Conservation (phyloP, 495 filamentous ascomycete species). For the Hyaloscypha finlandica region DNA sequence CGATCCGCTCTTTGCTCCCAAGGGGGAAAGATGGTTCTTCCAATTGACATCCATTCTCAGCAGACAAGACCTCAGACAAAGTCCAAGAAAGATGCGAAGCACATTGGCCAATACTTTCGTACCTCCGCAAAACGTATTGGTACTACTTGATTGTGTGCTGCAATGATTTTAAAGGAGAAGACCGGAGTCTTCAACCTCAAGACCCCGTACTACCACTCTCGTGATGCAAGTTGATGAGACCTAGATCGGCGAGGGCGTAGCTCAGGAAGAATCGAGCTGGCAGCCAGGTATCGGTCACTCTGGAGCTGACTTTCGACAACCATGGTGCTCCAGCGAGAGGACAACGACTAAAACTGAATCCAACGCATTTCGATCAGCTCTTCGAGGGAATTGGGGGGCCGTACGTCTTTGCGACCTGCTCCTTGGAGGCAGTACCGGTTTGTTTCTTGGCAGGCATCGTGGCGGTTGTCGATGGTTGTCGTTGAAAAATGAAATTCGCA, state of each 20-base stretch:
- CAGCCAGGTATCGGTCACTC: constrained; percentile 40
- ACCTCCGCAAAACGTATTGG: constrained; percentile 45
- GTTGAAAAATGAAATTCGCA: neutral
- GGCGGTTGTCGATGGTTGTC: constrained; percentile 40
- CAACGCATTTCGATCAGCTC: constrained; percentile 48
- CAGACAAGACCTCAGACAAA: constrained; percentile 75
- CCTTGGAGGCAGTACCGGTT: constrained; percentile 45
- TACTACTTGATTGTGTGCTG: constrained; percentile 44
- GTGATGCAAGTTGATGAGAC: constrained; percentile 45
- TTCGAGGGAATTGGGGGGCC: constrained; percentile 47
- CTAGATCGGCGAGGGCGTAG: constrained; percentile 55
- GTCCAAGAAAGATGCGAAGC: constrained; percentile 54
- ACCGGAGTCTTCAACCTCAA: constrained; percentile 70
- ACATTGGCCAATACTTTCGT: constrained; percentile 29
- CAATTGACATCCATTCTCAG: constrained; percentile 51
- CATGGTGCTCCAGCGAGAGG: constrained; percentile 69
- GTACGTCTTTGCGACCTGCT: constrained; percentile 62
- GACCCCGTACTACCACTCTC: constrained; percentile 65
- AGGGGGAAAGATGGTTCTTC: neutral
- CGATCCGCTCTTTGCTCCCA: constrained; percentile 17
- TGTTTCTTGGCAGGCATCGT: constrained; percentile 51
- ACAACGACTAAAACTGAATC: constrained; percentile 68
- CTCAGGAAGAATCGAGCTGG: constrained; percentile 81
- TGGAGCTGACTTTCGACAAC: constrained; percentile 44
- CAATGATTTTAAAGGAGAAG: constrained; percentile 87